These are phyloP conservation scores for Rehmannia glutinosa DNA, from an alignment of 257 asterid species.

Conservation along the genomic window DNA sequence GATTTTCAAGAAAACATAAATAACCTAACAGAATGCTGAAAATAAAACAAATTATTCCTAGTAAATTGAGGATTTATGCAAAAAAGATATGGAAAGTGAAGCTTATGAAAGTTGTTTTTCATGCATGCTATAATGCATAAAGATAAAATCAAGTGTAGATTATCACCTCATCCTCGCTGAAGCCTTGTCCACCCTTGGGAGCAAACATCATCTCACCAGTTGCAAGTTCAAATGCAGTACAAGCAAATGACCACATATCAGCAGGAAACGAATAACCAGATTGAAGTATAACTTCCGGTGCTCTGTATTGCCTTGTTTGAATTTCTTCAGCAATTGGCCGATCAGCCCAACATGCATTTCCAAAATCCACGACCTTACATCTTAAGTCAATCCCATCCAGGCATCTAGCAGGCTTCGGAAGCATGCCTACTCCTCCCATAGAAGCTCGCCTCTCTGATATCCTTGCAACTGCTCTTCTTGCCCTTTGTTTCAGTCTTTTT, in stretches of 20 bases:
- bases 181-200: slow-evolving; percentile 86
- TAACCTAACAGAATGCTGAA: slow-evolving; percentile 8
- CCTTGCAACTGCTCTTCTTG: slow-evolving; percentile 93
- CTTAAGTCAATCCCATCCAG: slow-evolving; percentile 81
- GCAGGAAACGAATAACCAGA: slow-evolving; percentile 85
- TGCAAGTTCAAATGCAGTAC: slow-evolving; percentile 94
- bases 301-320: slow-evolving; percentile 97
- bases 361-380: slow-evolving; percentile 96
- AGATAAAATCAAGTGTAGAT: not conserved
- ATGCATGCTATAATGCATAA: slow-evolving; percentile 2
- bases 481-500: slow-evolving; percentile 87
- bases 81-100: not conserved
- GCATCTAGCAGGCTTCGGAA: slow-evolving; percentile 60
- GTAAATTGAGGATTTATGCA: not conserved
- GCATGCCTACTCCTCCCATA: slow-evolving; percentile 56
- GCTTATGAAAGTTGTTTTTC: not conserved
- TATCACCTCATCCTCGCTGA: slow-evolving; percentile 92
- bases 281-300: slow-evolving; percentile 90
- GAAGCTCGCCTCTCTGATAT: slow-evolving; percentile 67
- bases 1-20: not conserved
- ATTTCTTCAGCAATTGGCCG: slow-evolving; percentile 81
- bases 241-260: slow-evolving; percentile 98
- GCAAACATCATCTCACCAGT: slow-evolving; percentile 99
- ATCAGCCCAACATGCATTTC: slow-evolving; percentile 97
- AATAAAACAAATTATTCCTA: not conserved